These are phyloP conservation scores for Zelopaecilomyces penicillatus DNA, from an alignment of 2,329 filamentous ascomycete species.

Conservation along the genomic window DNA sequence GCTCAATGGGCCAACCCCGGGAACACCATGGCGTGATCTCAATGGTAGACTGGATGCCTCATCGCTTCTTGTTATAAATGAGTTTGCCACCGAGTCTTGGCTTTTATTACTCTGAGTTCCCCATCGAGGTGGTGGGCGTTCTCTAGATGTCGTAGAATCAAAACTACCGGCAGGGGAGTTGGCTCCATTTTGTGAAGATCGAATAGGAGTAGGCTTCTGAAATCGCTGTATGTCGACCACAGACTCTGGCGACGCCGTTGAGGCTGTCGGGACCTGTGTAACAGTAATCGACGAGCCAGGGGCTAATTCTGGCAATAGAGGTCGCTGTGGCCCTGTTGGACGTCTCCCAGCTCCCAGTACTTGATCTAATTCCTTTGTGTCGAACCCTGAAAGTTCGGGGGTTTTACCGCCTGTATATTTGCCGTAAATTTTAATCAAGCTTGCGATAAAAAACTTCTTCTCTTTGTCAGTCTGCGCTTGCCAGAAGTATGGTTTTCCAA, in stretches of 20 bases:
- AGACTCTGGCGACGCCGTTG: constrained; percentile 11
- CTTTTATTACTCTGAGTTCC: constrained; percentile 45
- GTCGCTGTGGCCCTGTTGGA: constrained; percentile 20
- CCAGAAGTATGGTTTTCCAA: constrained; percentile 97
- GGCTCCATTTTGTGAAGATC: constrained; percentile 31
- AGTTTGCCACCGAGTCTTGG: constrained; percentile 47
- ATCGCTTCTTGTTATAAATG: constrained; percentile 39
- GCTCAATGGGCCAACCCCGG: constrained; percentile 29
- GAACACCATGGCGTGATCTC: constrained; percentile 43
- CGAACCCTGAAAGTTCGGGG: constrained; percentile 76
- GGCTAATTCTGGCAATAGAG: constrained; percentile 18
- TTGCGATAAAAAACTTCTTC: constrained; percentile 97
- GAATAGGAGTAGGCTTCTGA: constrained; percentile 19
- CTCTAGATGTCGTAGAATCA: constrained; percentile 36
- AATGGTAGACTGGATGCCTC: constrained; percentile 43
- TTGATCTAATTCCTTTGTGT: constrained; percentile 66
- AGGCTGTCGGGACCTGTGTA: constrained; percentile 9
- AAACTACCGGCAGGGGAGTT: constrained; percentile 44
- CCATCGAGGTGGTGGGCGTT: constrained; percentile 35
- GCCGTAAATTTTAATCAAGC: constrained; percentile 88
- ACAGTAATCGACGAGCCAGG: constrained; percentile 10
- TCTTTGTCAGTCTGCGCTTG: constrained; percentile 87
- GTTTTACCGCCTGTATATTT: constrained; percentile 88
- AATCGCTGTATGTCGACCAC: constrained; percentile 20
- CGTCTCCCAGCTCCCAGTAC: constrained; percentile 54